Evolutionary conservation across 345 rosid species (phyloP), one percentile per base, ranked within the genome.

Genomic region (Euclidium syriacum): DNA sequence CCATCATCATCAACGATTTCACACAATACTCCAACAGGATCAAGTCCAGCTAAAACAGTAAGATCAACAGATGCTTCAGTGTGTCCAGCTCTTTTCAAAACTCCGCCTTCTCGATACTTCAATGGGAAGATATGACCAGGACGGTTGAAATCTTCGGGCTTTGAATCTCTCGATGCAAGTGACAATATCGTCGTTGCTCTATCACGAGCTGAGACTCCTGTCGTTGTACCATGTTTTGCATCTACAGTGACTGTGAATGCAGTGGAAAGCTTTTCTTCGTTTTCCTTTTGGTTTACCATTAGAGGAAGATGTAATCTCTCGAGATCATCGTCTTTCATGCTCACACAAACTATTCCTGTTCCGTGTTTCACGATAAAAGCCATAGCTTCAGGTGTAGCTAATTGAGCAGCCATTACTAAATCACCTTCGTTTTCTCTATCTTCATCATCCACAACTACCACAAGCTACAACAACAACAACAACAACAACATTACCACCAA

Each of bases 341-440:
- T 83, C 14, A 86, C 98, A 64, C 94, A 91, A 60, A 88, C 88
- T 25, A 88, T 91, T 24, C 98, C 96, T 69, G 95, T 86, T 62
- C 87, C 84, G 67, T 91, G 81, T 81, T 86, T 91, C 69, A 91
- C 98, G 47, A 91, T 82, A 48, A 91, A 91, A 56, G 98, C 98
- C 98, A 91, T 83, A 59, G 92, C 90, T 62, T 91, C 96, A 23
- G 95, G 94, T 43, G 95, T 91, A 12, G 80, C 95, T 65, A 83
- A 67, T 30, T 85, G 68, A 38, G 95, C 98, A 64, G 96, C 92
- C 96, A 88, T 81, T 64, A 91, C 79, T 42, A 91, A 83, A 75
- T 88, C 94, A 30, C 96, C 98, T 79, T 91, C 98, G 53, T 88
- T 89, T 73, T 91, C 98, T 77, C 96, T 71, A 58, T 91, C 96